Percentiles rank a stretch among this genome's conserved stretches.
phyloP scores from a whole-genome alignment of 495 filamentous ascomycete species.

The Tuber magnatum region DNA sequence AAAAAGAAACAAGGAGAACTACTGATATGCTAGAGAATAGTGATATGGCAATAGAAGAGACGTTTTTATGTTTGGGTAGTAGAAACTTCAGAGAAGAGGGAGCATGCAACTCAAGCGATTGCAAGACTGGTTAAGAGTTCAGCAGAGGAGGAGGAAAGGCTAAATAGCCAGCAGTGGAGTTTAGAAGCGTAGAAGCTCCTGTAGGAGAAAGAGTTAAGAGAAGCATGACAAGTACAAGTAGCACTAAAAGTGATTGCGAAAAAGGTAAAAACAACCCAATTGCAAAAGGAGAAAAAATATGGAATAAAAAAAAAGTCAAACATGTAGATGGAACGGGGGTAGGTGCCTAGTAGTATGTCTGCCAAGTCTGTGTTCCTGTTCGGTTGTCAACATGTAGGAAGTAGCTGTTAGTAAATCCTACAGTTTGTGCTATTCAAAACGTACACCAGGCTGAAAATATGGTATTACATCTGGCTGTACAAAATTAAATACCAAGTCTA shows the following conservation, averaged over 20 bases:
- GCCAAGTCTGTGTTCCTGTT: neutral
- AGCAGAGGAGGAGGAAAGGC: neutral
- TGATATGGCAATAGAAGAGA: neutral
- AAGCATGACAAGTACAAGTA: no score
- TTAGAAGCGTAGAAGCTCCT: neutral
- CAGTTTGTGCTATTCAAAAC: no score
- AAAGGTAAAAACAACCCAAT: neutral
- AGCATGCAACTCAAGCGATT: neutral
- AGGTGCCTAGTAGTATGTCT: neutral
- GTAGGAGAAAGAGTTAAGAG: neutral
- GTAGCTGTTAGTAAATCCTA: neutral
- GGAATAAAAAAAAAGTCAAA: neutral
- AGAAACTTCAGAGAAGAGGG: neutral
- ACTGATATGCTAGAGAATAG: constrained; percentile 1
- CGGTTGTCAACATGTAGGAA: neutral
- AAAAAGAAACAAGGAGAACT: no score
- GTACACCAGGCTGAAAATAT: no score
- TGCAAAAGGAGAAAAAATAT: neutral
- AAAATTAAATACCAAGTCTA: no score
- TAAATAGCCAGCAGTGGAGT: neutral
- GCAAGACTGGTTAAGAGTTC: neutral
- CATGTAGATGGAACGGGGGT: neutral
- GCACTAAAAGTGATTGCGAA: neutral
- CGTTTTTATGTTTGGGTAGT: neutral
- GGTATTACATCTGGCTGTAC: no score